Evolutionary conservation across 169 alveolate genomes (phyloP), one percentile per base, ranked within the genome.

Genomic region (Eimeria falciformis): DNA sequence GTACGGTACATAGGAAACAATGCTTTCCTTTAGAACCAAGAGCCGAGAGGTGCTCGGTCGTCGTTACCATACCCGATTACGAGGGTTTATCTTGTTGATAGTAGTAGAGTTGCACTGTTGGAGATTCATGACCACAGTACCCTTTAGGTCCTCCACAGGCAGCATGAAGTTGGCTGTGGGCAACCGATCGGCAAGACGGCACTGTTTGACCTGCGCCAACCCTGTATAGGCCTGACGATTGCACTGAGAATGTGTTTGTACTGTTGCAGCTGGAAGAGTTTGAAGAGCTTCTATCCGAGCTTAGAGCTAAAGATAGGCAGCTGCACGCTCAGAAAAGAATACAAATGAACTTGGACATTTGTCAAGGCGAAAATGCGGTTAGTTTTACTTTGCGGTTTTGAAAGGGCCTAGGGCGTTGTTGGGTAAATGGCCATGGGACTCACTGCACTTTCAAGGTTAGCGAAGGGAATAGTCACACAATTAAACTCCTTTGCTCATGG

Each of bases 311-410:
- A 55, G 89, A 33, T 56, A 12, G 27, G 14, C 89, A 81, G 55
- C 89, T 55, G 45, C 55, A 40, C 21, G 75, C 50, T 17, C 89
- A 81, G 43, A 53, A 65, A 21, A 40, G 75, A 29, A 50, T 56
- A 5, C 56, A 50, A 40, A 81, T 53, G 46, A 56, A 18, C 58
- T 81, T 81, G 77, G 77, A 33, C 58, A 27, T 81, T 2, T 81
- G 29, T 81, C 77, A 81, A 25, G 75, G 89, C 46, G 89, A 81
- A 55, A 81, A 81, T 33, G 89, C 9, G 77, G 89, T 81, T 33
- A 1, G 89, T 23, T 25, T 46, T 45, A n/a, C 18, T 33, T 33
- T 33, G 40, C 0, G 2, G 40, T 33, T 33, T 33, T 33, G 40
- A 33, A 33, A 33, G 40, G 40, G 40, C 40, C 40, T 1, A 33